Percentiles rank a stretch among this genome's conserved stretches.
Evolutionary conservation across 179 eudicot species (phyloP).

Genomic region (Pouteria campechiana): DNA sequence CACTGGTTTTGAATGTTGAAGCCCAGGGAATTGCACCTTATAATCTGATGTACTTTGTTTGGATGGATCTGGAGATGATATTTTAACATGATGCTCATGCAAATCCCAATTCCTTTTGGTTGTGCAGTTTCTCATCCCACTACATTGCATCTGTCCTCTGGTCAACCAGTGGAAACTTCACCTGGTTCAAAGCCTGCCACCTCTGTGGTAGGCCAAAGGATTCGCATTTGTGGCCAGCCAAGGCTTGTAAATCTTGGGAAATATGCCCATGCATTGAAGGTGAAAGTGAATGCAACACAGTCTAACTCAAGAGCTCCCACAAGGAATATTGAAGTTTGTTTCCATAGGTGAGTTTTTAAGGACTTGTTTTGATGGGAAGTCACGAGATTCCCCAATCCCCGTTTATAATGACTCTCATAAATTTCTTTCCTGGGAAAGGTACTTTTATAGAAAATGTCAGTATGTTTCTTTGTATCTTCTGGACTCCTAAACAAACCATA

Average conservation of each 20-base stretch:
- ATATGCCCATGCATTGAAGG: constrained; percentile 50
- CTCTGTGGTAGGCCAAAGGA: constrained; percentile 45
- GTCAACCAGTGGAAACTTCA: constrained; percentile 36
- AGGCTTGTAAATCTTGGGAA: constrained; percentile 50
- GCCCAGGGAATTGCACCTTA: too few species aligned
- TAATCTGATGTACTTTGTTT: too few species aligned
- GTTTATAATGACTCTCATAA: too few species aligned
- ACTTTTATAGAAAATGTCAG: not conserved
- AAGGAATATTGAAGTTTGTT: constrained; percentile 58
- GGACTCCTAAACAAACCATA: not conserved
- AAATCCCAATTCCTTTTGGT: constrained; percentile 2
- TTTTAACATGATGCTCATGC: too few species aligned
- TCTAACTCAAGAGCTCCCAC: constrained; percentile 29
- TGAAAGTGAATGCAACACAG: constrained; percentile 51
- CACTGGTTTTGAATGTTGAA: too few species aligned
- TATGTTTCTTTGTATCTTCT: not conserved
- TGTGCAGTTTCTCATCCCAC: constrained; percentile 41
- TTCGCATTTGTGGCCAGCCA: constrained; percentile 53
- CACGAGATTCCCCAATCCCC: too few species aligned
- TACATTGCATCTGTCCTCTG: constrained; percentile 35
- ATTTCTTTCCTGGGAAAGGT: too few species aligned
- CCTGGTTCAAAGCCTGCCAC: constrained; percentile 64
- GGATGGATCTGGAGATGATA: too few species aligned
- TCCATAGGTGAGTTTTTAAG: constrained; percentile 60
- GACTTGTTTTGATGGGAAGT: not conserved